Conservation (phyloP, 2,329 filamentous ascomycete genomes). For the Calonectria pseudoreteaudii region DNA sequence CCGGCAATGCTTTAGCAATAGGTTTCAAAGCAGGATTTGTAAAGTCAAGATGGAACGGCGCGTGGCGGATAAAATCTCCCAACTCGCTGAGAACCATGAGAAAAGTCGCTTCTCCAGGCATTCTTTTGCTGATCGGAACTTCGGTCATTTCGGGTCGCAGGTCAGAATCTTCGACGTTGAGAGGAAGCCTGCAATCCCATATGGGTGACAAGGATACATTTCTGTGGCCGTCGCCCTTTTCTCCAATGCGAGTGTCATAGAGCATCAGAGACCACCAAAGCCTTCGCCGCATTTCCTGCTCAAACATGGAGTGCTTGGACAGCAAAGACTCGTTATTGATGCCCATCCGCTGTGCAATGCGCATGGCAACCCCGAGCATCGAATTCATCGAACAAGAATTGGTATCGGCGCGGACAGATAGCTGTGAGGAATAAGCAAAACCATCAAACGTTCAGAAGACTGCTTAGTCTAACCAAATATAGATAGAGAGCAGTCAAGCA, state of each 20-base stretch:
- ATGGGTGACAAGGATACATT: constrained; percentile 44
- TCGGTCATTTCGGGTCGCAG: constrained; percentile 55
- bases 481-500: constrained; percentile 68
- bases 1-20: constrained; percentile 12
- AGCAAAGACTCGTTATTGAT: constrained; percentile 60
- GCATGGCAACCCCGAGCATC: constrained; percentile 66
- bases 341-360: constrained; percentile 68
- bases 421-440: constrained; percentile 46
- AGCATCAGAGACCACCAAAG: constrained; percentile 72
- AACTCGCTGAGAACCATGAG: constrained; percentile 54
- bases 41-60: constrained; percentile 49
- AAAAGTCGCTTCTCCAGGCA: constrained; percentile 56
- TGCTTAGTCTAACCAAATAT: constrained; percentile 59
- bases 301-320: constrained; percentile 50
- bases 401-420: constrained; percentile 56
- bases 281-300: constrained; percentile 70
- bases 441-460: too few relatives aligned
- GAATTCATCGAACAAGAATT: constrained; percentile 64
- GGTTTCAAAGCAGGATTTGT: constrained; percentile 42
- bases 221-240: constrained; percentile 56
- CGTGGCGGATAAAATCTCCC: constrained; percentile 52
- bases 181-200: constrained; percentile 57
- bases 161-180: constrained; percentile 60
- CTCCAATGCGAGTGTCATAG: constrained; percentile 68
- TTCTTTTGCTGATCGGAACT: constrained; percentile 39